These are phyloP conservation scores for Polytolypa hystricis DNA, from an alignment of 2,329 filamentous ascomycete species.

Conservation along the genomic window DNA sequence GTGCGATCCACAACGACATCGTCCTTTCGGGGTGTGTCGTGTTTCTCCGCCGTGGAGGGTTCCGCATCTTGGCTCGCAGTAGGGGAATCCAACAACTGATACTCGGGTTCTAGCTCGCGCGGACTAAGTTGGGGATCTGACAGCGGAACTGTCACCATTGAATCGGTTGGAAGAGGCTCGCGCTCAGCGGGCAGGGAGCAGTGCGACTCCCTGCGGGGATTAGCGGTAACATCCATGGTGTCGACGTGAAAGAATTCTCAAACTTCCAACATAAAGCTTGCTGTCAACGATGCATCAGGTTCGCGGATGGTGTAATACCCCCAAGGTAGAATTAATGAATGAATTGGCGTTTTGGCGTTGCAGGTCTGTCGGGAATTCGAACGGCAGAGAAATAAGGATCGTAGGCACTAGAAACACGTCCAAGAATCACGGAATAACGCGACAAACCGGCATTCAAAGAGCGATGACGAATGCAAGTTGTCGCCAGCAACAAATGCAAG, in stretches of 20 bases:
- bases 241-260: not conserved
- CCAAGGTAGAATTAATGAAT: no score
- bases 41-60: not conserved
- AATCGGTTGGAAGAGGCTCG: constrained; percentile 42
- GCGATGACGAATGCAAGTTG: no score
- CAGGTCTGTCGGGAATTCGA: no score
- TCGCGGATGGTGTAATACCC: no score
- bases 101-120: constrained; percentile 36
- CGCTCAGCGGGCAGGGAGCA: constrained; percentile 16
- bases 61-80: constrained; percentile 19
- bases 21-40: not conserved
- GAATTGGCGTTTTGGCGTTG: no score
- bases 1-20: constrained; percentile 2
- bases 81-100: constrained; percentile 26
- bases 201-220: constrained; percentile 9
- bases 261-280: no score
- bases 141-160: constrained; percentile 66
- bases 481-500: constrained; percentile 7
- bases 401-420: no score
- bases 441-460: no score
- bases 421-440: no score
- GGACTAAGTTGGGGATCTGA: constrained; percentile 50
- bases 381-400: no score
- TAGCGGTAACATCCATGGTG: constrained; percentile 2
- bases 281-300: no score